A percentile compares a stretch with the other conserved stretches of the same genome.
Conservation (phyloP, 2,329 filamentous ascomycete genomes). For the Fusarium torulosum region DNA sequence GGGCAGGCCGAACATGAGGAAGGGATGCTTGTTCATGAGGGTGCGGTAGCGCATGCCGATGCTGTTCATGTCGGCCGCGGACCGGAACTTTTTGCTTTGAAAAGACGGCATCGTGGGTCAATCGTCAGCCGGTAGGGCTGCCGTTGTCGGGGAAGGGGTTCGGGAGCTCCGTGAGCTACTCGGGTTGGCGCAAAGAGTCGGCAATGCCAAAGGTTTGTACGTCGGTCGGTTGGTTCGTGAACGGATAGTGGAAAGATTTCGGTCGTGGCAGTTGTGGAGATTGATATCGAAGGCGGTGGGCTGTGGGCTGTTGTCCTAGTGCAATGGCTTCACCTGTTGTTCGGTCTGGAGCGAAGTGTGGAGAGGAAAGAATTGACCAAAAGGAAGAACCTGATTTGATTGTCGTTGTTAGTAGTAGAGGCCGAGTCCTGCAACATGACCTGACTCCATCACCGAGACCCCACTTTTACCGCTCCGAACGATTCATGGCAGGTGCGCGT, state of each 20-base stretch:
- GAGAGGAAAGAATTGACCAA: slow-evolving; percentile 20
- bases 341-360: background rate
- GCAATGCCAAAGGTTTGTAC: slow-evolving; percentile 10
- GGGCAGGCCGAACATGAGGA: slow-evolving; percentile 92
- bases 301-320: background rate
- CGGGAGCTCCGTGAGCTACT: slow-evolving; percentile 26
- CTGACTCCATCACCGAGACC: slow-evolving; percentile 30
- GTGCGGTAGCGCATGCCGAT: slow-evolving; percentile 83
- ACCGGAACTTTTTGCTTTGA: slow-evolving; percentile 77
- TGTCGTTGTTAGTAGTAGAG: slow-evolving; percentile 1
- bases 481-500: slow-evolving; percentile 35
- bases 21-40: slow-evolving; percentile 82
- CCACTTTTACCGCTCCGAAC: slow-evolving; percentile 21
- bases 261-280: slow-evolving; percentile 25
- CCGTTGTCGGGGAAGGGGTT: background rate
- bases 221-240: slow-evolving; percentile 7
- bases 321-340: slow-evolving; percentile 1
- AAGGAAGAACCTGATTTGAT: slow-evolving; percentile 35
- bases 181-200: slow-evolving; percentile 1
- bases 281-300: background rate
- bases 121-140: slow-evolving; percentile 11
- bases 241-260: slow-evolving; percentile 1
- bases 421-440: slow-evolving; percentile 14
- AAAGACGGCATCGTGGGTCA: slow-evolving; percentile 63
- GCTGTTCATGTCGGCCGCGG: slow-evolving; percentile 73